These are phyloP conservation scores for Ceratocystis cubensis DNA, from an alignment of 2,329 filamentous ascomycete species.

Conservation along the genomic window DNA sequence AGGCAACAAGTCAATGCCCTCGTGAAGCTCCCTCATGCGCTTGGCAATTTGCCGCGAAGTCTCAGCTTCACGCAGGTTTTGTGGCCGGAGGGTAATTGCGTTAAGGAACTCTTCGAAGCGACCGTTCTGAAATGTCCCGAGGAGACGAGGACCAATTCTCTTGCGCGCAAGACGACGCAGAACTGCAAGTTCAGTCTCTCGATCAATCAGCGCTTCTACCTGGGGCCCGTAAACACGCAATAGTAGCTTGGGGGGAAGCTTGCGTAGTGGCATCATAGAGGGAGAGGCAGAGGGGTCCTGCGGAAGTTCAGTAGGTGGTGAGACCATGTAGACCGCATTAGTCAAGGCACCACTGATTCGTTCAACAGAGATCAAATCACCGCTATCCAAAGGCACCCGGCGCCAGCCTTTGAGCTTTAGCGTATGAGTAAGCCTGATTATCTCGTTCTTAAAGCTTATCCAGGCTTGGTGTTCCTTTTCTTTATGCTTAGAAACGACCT, in stretches of 20 bases:
- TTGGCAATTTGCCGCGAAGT: constrained; percentile 91
- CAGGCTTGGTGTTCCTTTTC: constrained; percentile 65
- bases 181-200: constrained; percentile 78
- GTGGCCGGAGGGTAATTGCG: constrained; percentile 63
- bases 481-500: constrained; percentile 28
- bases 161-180: constrained; percentile 76
- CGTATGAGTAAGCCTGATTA: constrained; percentile 79
- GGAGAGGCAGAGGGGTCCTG: constrained; percentile 24
- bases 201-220: constrained; percentile 89
- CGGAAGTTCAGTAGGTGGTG: constrained; percentile 47
- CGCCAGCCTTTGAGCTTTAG: constrained; percentile 86
- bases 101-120: constrained; percentile 93
- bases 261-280: constrained; percentile 31
- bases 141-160: constrained; percentile 78
- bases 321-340: constrained; percentile 92
- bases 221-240: constrained; percentile 89
- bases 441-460: constrained; percentile 82
- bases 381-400: constrained; percentile 59
- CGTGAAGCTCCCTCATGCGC: constrained; percentile 90
- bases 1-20: constrained; percentile 75
- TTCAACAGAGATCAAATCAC: constrained; percentile 56
- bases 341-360: constrained; percentile 83
- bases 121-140: constrained; percentile 88
- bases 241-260: constrained; percentile 54
- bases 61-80: constrained; percentile 64